Percentiles rank a stretch among this genome's conserved stretches.
Conservation (phyloP, 2,329 filamentous ascomycete species). For the Hymenoscyphus infarciens region DNA sequence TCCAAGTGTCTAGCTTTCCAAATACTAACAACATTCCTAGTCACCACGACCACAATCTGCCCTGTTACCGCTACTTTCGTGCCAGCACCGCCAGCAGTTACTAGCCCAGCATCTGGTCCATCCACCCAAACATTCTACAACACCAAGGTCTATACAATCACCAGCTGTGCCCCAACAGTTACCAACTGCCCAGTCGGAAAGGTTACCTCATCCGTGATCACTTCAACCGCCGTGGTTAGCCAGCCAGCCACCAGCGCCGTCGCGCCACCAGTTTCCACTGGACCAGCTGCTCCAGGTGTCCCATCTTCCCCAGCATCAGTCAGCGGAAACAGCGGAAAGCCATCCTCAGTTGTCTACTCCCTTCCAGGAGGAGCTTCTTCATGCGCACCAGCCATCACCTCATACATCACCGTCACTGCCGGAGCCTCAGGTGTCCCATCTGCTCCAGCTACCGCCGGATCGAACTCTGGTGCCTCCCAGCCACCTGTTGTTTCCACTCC, state of each 20-base stretch:
- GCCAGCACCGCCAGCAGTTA: slow-evolving; percentile 4
- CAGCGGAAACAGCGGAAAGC: neutral
- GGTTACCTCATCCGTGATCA: slow-evolving; percentile 35
- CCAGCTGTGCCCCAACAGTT: slow-evolving; percentile 28
- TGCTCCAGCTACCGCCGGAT: slow-evolving; percentile 7
- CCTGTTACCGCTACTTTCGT: slow-evolving; percentile 10
- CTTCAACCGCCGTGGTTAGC: slow-evolving; percentile 14
- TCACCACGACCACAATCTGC: slow-evolving; percentile 11
- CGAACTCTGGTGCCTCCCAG: slow-evolving; percentile 8
- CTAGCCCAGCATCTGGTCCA: slow-evolving; percentile 7
- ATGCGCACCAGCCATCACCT: neutral
- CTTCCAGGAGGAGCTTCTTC: neutral
- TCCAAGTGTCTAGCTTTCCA: neutral
- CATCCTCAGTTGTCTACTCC: neutral
- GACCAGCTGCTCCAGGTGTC: neutral
- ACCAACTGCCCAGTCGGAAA: slow-evolving; percentile 31
- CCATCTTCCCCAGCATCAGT: slow-evolving; percentile 3
- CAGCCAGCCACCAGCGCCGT: slow-evolving; percentile 5
- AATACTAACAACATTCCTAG: neutral
- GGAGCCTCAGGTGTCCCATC: slow-evolving; percentile 2
- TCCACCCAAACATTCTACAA: slow-evolving; percentile 7
- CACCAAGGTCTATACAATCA: slow-evolving; percentile 27
- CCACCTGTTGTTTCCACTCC: slow-evolving; percentile 3
- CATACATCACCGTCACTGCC: slow-evolving; percentile 9
- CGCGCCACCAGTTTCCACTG: slow-evolving; percentile 4